Evolutionary conservation across 768 basidiomycete genomes (phyloP), one percentile per base, ranked within the genome.

Genomic region (Gloeopeniophorella convolvens): DNA sequence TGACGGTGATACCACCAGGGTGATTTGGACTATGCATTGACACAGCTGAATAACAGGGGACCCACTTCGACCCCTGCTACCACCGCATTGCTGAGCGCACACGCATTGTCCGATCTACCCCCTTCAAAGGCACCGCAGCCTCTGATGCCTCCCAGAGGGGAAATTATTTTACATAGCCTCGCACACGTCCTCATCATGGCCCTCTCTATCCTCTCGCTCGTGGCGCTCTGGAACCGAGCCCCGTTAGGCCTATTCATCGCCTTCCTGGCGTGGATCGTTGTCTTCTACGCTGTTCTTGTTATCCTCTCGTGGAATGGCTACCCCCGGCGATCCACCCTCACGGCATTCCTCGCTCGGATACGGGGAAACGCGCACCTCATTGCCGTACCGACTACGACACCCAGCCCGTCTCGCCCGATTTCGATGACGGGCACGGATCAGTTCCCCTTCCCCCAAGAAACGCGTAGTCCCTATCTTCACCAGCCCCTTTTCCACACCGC

Each of bases 11-110:
- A 4, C 10, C 31, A 37, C 56, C 62, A 89, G 85, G 83, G 79
- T 47, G 86, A 88, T 62, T 72, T 88, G 13, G 85, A 89, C 65
- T 85, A 80, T 67, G 72, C 74, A 10, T 69, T 80, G n/a, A 76
- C 69, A 42, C 80, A 83, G 51, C 67, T 75, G n/a, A 67, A 73
- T 46, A 74, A 78, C 59, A 70, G 73, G 55, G 62, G 46, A 45
- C 60, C 62, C 50, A 64, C 71, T 16, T 64, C 77, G 46, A 79
- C 79, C 10, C 76, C 79, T 35, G 76, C 71, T 35, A 80, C 78
- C 12, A 66, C 72, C 30, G 80, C 78, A 55, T 68, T 70, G 58
- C 65, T 66, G 46, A 75, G 72, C 62, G 72, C 69, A 45, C 66
- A 58, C 13, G 69, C 65, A 48, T 66, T 61, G 60, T 66, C 55